Base-by-base conservation (phyloP, 2,329 filamentous ascomycete genomes). In the Verticillium klebahnii region DNA sequence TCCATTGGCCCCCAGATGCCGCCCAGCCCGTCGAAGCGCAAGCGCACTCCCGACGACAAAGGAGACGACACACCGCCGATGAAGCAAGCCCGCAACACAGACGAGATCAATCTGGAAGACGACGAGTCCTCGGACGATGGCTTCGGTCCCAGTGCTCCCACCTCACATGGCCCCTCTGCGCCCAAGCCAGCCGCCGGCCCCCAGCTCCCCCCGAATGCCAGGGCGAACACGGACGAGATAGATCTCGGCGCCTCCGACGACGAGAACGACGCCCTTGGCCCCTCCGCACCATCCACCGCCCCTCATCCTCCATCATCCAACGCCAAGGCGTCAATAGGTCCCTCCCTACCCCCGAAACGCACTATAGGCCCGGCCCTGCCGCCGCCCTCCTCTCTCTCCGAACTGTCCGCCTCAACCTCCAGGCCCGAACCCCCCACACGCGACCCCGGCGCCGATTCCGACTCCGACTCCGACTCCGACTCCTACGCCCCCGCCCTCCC, bases 1-100 rank as follows among this genome's bases (percentile, higher is more conserved):
- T 86, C 85, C 37, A 87, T 91, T 70, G 89, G 90, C 5, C 90
- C 91, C 15, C 80, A 87, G 63, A 74, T 93, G 29, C 90, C 91
- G 14, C 82, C 89, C 5, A 86, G 90, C 64, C 81, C 89, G 52
- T 71, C 84, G 37, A 89, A 89, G 73, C 82, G 86, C 69, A 88
- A 88, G 69, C 84, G 84, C 69, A 81, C 78, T 5, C 68, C 78
- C 5, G 78, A 80, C 50, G 74, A 80, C 57, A 75, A 74, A 59
- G 70, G 72, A 36, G 69, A 73, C 14, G 70, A 71, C 31, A 77
- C 77, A 7, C 81, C 78, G 40, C 78, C 79, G 5, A 66, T 74
- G 60, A 87, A 87, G 68, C 67, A 74, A 69, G 68, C 81, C 12
- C 80, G 84, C 75, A 85, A 80, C 76, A 76, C 73, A 67, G 73